Evolutionary conservation across 352 stramenopile species (phyloP), one percentile per base, ranked within the genome.

Genomic region (Globisporangium nodosum): DNA sequence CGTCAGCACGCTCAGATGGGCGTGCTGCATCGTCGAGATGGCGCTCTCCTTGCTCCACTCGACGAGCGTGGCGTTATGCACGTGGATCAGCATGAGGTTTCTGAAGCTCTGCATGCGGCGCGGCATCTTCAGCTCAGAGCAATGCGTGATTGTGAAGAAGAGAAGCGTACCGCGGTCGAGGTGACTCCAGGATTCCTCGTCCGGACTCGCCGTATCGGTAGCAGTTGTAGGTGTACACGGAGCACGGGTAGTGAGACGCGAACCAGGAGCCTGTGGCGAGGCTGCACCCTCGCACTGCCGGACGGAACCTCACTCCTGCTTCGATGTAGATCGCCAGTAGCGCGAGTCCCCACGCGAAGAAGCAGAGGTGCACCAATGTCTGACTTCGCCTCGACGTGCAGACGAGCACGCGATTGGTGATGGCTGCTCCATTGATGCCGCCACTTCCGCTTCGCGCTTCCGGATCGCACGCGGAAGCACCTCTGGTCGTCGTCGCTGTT

Each of bases 31-130:
- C n/a, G n/a, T n/a, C 11, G 49, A 51, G 8, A 56, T 21, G 1
- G 20, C 37, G n/a, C 24, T 50, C 30, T 47, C 56, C n/a, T 37
- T 50, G 20, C 16, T 30, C 56, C 56, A 63, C 49, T 63, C 57
- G 16, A 43, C 40, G 49, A 63, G 27, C 31, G 70, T 74, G 13
- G 20, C 51, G 39, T 74, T 77, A 60, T 70, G 63, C n/a, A 74
- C 51, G 9, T 74, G 48, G 13, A 77, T 13, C 9, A 64, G 54
- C 0, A 74, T n/a, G 0, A 77, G 42, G 27, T 74, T 72, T 1
- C 39, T 37, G 35, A 68, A 74, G 16, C 21, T 49, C 43, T 57
- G 57, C 21, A 74, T 0, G 60, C 42, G 18, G 3, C 42, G 42
- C 3, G 56, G 56, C 24, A 76, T 37, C 18, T 27, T 39, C 0